phyloP scores from a whole-genome alignment of 202 grass and related monocot genomes.

The Bolboschoenoplectus hybrid region DNA sequence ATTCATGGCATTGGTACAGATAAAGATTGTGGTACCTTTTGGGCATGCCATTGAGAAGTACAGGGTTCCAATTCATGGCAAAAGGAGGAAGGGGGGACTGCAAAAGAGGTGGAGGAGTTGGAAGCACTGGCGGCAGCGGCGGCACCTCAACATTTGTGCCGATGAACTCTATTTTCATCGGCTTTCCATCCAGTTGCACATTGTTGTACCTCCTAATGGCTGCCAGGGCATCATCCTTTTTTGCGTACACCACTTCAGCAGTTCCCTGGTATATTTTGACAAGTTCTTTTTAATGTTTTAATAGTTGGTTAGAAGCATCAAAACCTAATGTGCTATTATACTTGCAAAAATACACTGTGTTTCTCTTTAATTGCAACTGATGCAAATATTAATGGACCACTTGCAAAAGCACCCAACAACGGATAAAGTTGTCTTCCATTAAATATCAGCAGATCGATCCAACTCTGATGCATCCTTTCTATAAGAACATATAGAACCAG shows the following conservation, averaged over 20 bases:
- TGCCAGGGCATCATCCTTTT: constrained; percentile 65
- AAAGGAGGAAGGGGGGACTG: constrained; percentile 31
- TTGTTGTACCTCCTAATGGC: constrained; percentile 85
- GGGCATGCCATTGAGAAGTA: constrained; percentile 44
- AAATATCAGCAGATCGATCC: background rate
- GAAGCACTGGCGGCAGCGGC: constrained; percentile 12
- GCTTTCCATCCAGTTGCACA: constrained; percentile 77
- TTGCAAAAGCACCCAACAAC: constrained; percentile 12
- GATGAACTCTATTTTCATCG: constrained; percentile 84
- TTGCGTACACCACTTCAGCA: constrained; percentile 70
- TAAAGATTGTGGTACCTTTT: constrained; percentile 44
- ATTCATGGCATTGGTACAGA: background rate
- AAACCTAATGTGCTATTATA: background rate
- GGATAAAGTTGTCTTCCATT: background rate
- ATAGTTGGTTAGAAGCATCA: background rate
- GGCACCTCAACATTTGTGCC: constrained; percentile 63
- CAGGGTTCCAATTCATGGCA: constrained; percentile 43
- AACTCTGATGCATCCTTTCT: background rate
- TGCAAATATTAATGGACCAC: background rate
- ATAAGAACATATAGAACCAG: background rate
- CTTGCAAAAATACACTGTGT: background rate
- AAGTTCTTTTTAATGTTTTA: background rate
- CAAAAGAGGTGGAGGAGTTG: constrained; percentile 1
- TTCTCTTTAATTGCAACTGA: constrained; percentile 1
- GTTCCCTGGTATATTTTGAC: constrained; percentile 54